phyloP scores from a whole-genome alignment of 1,139 yeast species.

The Saccharomycopsis hybrid region DNA sequence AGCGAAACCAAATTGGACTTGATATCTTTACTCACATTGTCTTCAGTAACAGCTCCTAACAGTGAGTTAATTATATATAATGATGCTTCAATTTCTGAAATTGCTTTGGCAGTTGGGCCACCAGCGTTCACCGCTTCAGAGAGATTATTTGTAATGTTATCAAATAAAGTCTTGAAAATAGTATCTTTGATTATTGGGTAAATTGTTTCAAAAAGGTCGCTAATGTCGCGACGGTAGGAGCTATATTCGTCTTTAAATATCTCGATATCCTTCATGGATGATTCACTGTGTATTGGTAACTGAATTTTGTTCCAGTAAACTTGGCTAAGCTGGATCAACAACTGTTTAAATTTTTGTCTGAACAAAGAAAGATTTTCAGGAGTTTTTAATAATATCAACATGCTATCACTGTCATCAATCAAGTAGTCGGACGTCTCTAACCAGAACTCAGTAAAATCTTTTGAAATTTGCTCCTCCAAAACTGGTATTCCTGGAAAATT shows the following conservation, averaged over 20 bases:
- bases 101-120: conserved; percentile 21
- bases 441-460: conserved; percentile 75
- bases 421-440: conserved; percentile 61
- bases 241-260: conserved; percentile 46
- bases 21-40: conserved; percentile 1
- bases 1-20: background rate
- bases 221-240: conserved; percentile 63
- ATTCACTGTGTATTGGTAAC: conserved; percentile 28
- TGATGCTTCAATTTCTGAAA: conserved; percentile 61
- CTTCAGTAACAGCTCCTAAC: conserved; percentile 28
- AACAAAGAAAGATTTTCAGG: conserved; percentile 28
- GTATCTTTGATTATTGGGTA: conserved; percentile 58
- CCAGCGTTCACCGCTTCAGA: conserved; percentile 19
- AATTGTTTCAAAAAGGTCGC: conserved; percentile 66
- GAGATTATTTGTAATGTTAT: conserved; percentile 32
- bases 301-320: conserved; percentile 61
- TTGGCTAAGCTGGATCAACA: conserved; percentile 42
- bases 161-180: conserved; percentile 46
- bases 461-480: conserved; percentile 61
- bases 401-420: conserved; percentile 45
- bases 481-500: conserved; percentile 56
- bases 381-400: conserved; percentile 31
- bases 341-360: conserved; percentile 30
- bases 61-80: conserved; percentile 51
- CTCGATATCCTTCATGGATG: conserved; percentile 27